Evolutionary conservation across 352 stramenopile genomes (phyloP).

Genomic region (Globisporangium iwayamae): DNA sequence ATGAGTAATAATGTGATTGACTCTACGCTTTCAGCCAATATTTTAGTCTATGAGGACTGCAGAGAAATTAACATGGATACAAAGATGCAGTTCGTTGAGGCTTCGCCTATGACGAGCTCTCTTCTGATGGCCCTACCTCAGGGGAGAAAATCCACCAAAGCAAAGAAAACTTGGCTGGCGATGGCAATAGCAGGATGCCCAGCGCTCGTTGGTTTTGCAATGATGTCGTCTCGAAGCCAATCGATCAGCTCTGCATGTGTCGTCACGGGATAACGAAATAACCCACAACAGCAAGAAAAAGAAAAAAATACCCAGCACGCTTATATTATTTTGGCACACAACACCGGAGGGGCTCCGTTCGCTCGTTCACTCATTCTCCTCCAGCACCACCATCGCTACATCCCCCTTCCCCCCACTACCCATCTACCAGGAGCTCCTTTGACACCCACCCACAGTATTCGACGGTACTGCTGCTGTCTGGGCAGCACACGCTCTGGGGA

Average conservation of each 20-base stretch:
- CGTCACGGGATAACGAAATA: background rate
- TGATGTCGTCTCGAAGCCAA: background rate
- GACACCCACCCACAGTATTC: background rate
- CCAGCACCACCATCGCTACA: constrained; percentile 1
- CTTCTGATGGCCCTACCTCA: no score
- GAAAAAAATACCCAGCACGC: background rate
- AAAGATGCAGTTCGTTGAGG: constrained; percentile 5
- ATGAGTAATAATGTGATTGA: no score
- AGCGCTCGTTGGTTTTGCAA: no score
- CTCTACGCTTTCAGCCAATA: no score
- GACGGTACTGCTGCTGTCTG: no score
- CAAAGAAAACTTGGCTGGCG: no score
- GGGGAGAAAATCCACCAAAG: no score
- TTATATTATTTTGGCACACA: constrained; percentile 12
- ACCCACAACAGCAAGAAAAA: background rate
- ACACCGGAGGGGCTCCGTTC: background rate
- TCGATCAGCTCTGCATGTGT: background rate
- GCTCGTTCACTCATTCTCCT: background rate
- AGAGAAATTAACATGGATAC: background rate
- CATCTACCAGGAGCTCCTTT: background rate
- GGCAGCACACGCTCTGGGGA: background rate
- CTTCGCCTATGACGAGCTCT: background rate
- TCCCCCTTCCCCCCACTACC: background rate
- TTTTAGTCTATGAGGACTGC: no score
- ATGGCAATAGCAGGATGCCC: no score